Evolutionary conservation across 352 stramenopile species (phyloP).

Genomic region (Phytophthora europaea): DNA sequence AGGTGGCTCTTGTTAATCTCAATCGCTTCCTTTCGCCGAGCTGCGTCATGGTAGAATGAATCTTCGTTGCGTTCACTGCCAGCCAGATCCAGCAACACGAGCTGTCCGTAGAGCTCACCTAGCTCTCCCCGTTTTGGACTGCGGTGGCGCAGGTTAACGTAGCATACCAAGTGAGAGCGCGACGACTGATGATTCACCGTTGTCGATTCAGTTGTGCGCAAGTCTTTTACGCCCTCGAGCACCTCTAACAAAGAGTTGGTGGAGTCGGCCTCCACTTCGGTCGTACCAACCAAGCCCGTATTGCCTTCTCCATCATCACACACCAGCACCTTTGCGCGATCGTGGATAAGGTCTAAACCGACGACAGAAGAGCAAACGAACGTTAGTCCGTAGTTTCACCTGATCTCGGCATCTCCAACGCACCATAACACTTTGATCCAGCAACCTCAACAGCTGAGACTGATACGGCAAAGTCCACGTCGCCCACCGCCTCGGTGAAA

Average conservation of each 20-base stretch:
- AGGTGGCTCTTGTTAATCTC: slow-evolving; percentile 90
- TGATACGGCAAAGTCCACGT: slow-evolving; percentile 58
- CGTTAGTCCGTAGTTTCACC: not conserved
- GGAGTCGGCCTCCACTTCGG: slow-evolving; percentile 61
- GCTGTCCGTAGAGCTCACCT: slow-evolving; percentile 52
- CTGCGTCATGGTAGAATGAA: slow-evolving; percentile 80
- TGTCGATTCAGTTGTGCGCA: slow-evolving; percentile 85
- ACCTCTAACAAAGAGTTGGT: slow-evolving; percentile 69
- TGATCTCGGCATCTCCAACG: not conserved
- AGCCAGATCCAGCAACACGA: slow-evolving; percentile 74
- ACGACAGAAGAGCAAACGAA: not conserved
- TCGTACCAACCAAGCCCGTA: slow-evolving; percentile 69
- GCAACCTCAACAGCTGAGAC: slow-evolving; percentile 74
- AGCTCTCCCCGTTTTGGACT: slow-evolving; percentile 15
- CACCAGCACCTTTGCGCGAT: slow-evolving; percentile 71
- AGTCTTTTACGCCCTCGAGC: slow-evolving; percentile 72
- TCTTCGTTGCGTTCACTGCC: slow-evolving; percentile 86
- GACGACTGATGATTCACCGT: slow-evolving; percentile 81
- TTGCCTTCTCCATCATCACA: slow-evolving; percentile 79
- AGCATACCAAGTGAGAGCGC: slow-evolving; percentile 77
- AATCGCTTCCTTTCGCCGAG: slow-evolving; percentile 74
- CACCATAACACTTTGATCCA: slow-evolving; percentile 74
- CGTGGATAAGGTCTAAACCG: slow-evolving; percentile 51
- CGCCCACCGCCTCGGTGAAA: slow-evolving; percentile 54
- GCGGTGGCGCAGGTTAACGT: slow-evolving; percentile 58